Evolutionary conservation across 345 rosid species (phyloP).

Genomic region (Bretschneidera sinensis): DNA sequence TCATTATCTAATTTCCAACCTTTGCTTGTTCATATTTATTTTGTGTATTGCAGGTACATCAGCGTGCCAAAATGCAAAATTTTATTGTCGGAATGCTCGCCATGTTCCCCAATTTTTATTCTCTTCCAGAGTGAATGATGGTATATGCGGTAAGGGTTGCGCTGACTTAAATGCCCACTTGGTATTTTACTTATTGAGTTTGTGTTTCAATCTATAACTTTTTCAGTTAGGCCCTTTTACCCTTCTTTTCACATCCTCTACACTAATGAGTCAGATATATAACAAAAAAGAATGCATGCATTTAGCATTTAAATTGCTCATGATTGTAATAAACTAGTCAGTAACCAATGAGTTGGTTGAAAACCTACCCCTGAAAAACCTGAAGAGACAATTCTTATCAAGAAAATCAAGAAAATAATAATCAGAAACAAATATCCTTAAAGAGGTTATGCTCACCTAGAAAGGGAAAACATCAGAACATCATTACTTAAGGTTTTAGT

Average conservation of each 20-base stretch:
- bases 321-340: background rate
- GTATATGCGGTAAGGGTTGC: constrained; percentile 71
- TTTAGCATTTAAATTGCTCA: background rate
- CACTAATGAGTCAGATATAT: background rate
- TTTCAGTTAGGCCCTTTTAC: background rate
- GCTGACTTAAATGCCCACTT: background rate
- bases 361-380: background rate
- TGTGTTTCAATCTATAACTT: background rate
- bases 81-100: constrained; percentile 80
- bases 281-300: background rate
- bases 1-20: background rate
- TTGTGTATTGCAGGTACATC: constrained; percentile 62
- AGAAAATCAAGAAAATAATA: background rate
- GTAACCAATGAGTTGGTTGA: background rate
- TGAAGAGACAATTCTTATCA: background rate
- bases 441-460: no score
- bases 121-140: constrained; percentile 96
- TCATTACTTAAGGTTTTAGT: no score
- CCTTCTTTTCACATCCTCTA: background rate
- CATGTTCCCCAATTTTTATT: constrained; percentile 54
- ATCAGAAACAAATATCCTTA: no score
- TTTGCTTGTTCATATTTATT: background rate
- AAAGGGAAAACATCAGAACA: no score
- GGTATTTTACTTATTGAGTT: background rate
- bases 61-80: constrained; percentile 81